Evolutionary conservation across 306 rosid genomes (phyloP), one percentile per base, ranked within the genome.

Genomic region (Cyclanthera cordifolia): DNA sequence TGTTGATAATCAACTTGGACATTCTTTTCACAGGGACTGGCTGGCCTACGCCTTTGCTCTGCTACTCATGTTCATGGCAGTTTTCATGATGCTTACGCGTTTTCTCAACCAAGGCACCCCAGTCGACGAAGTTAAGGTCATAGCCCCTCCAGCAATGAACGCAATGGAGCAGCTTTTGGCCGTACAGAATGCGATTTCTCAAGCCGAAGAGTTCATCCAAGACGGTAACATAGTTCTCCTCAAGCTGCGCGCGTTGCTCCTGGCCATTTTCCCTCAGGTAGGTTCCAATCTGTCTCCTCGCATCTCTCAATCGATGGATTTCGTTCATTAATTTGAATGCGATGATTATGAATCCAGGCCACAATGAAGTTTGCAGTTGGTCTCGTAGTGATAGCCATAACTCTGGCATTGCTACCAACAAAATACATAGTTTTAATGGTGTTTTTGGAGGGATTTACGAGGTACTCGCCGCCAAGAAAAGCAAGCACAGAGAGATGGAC

Each of bases 141-240:
- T 83, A 68, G 87, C 86, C 4, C 96, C 99, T 64, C 92, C 99
- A 3, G 79, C 90, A 20, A 81, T 81, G 91, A 94, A 81, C 77
- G 88, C 88, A 65, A 78, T 90, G 99, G 99, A 94, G 73, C 99
- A 94, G 81, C 92, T 94, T 81, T 75, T 88, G 80, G 95, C 92
- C 53, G 90, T 94, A 69, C 99, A 94, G 81, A 90, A 82, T 75
- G 96, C 79, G 15, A 80, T 88, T 75, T 79, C 92, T 66, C 96
- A 86, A 76, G 86, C 87, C 25, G 97, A 90, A 75, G 87, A 78
- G 73, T 11, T 85, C 70, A 77, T 94, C 70, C 99, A 90, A 69
- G 95, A 86, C 63, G 85, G 83, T 15, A 90, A 90, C 60, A 56
- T 94, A 51, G 74, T 88, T 80, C 90, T 94, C 48, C 96, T 94